These are phyloP conservation scores for Beverwykella pulmonaria DNA, from an alignment of 495 filamentous ascomycete genomes.

Conservation along the genomic window DNA sequence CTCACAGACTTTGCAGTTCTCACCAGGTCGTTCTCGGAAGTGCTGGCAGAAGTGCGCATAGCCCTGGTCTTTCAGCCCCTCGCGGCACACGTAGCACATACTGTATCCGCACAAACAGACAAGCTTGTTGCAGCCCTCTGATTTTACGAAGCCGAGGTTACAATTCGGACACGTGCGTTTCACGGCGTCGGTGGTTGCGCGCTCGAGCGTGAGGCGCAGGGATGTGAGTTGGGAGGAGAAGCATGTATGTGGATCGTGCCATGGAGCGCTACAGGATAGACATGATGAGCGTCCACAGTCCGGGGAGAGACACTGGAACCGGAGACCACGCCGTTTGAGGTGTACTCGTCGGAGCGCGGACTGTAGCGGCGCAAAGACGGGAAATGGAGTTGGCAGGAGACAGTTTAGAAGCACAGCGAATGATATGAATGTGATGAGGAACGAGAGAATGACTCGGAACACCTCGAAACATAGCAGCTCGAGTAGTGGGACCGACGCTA, in stretches of 20 bases:
- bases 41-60: constrained; percentile 96
- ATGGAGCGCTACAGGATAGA: constrained; percentile 67
- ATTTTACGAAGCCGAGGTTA: constrained; percentile 87
- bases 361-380: constrained; percentile 51
- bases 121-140: constrained; percentile 91
- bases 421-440: constrained; percentile 56
- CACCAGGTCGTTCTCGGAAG: constrained; percentile 76
- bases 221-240: constrained; percentile 66
- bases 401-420: constrained; percentile 36
- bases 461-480: constrained; percentile 47
- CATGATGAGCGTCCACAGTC: constrained; percentile 72
- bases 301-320: constrained; percentile 72
- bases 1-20: constrained; percentile 73
- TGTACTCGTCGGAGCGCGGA: constrained; percentile 64
- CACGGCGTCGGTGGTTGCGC: constrained; percentile 86
- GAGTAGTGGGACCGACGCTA: constrained; percentile 24
- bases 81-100: constrained; percentile 93
- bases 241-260: constrained; percentile 70
- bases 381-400: constrained; percentile 47
- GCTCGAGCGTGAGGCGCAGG: constrained; percentile 83
- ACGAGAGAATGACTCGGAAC: constrained; percentile 48
- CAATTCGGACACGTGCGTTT: constrained; percentile 95
- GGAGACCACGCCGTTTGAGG: constrained; percentile 65
- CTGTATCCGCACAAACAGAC: constrained; percentile 97
- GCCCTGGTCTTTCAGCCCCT: constrained; percentile 61